phyloP scores from a whole-genome alignment of 139 green algal genomes.

The Chlorella vulgaris region DNA sequence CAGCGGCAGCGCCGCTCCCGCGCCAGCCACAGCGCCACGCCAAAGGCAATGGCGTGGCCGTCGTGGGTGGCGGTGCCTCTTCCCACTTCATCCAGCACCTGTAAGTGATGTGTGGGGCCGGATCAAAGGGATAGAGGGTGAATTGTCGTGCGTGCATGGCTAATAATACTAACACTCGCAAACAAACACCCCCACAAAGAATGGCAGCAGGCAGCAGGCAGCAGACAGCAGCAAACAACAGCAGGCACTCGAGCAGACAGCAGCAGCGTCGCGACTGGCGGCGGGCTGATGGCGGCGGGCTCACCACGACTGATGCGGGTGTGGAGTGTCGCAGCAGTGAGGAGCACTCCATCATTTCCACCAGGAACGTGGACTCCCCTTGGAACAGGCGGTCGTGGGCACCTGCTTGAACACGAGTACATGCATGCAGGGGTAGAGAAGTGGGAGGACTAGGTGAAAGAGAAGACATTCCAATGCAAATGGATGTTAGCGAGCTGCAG shows the following conservation, averaged over 20 bases:
- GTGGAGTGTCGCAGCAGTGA: conserved; percentile 46
- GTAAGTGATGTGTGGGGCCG: too few species aligned
- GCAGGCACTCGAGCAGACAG: too few species aligned
- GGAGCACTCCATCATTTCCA: conserved; percentile 69
- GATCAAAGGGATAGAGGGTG: too few species aligned
- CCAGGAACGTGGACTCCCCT: conserved; percentile 60
- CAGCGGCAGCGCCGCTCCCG: conserved; percentile 26
- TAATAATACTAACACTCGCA: too few species aligned
- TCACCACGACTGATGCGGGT: conserved; percentile 49
- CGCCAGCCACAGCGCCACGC: conserved; percentile 45
- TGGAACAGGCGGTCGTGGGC: conserved; percentile 59
- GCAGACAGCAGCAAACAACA: neutral
- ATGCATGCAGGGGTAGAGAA: neutral
- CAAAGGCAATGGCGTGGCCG: conserved; percentile 73
- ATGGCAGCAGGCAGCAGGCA: too few species aligned
- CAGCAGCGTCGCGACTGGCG: too few species aligned
- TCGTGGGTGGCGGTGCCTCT: conserved; percentile 71
- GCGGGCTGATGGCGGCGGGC: neutral
- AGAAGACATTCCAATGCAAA: neutral
- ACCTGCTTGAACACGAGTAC: conserved; percentile 8
- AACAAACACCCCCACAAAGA: neutral
- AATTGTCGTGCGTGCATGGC: too few species aligned
- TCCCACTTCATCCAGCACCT: conserved; percentile 75
- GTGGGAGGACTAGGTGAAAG: too few species aligned
- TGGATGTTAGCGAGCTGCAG: too few species aligned